A percentile compares a stretch with the other conserved stretches of the same genome.
These are phyloP conservation scores for Xylariaceae sp. DNA, from an alignment of 2,329 filamentous ascomycete species.

Conservation along the genomic window DNA sequence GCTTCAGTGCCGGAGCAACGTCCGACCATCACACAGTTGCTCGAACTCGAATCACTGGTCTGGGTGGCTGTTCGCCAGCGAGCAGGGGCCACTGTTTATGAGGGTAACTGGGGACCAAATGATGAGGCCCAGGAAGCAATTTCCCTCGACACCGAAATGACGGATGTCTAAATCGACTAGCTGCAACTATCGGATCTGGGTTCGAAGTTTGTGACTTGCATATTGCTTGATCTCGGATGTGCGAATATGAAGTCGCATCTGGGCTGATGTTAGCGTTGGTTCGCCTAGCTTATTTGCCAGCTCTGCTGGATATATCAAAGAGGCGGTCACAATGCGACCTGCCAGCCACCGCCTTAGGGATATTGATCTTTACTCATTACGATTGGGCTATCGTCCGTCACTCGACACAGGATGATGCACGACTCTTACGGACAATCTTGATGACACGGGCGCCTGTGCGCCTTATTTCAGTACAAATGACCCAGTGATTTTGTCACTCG, in stretches of 20 bases:
- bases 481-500: constrained; percentile 13
- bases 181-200: constrained; percentile 17
- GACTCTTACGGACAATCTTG: constrained; percentile 13
- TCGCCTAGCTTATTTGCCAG: constrained; percentile 26
- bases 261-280: constrained; percentile 24
- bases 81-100: constrained; percentile 89
- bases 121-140: constrained; percentile 42
- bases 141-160: constrained; percentile 57
- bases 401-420: constrained; percentile 21
- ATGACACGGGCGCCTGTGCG: constrained; percentile 14
- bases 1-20: constrained; percentile 69
- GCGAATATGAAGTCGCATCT: constrained; percentile 30
- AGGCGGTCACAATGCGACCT: constrained; percentile 8
- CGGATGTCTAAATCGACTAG: constrained; percentile 45
- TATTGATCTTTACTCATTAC: constrained; percentile 14
- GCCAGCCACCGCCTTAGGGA: constrained; percentile 10
- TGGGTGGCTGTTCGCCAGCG: constrained; percentile 78
- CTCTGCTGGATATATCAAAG: constrained; percentile 30
- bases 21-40: constrained; percentile 71
- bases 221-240: constrained; percentile 30
- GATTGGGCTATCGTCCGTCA: constrained; percentile 16
- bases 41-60: constrained; percentile 68
- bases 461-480: constrained; percentile 7
- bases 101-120: constrained; percentile 92
- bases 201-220: constrained; percentile 20